Evolutionary conservation across 352 stramenopile genomes (phyloP), one percentile per base, ranked within the genome.

Genomic region (Globisporangium takayamanum): DNA sequence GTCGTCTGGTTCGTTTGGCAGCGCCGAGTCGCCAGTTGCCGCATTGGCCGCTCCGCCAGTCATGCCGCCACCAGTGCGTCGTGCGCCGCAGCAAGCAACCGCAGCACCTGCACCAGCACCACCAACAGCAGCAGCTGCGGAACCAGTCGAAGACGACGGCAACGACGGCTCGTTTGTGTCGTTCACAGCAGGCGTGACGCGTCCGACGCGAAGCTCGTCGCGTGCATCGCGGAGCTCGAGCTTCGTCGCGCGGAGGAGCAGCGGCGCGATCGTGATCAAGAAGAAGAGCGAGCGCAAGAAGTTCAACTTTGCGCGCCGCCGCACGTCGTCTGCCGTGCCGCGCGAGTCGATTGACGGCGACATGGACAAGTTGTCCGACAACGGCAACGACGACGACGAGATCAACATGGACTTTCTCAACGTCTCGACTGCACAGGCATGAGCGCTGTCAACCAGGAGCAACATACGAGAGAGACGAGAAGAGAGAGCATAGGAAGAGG

Each of bases 351-450:
- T 67, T 45, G 63, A 72, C 54, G 62, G 67, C 20, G 70, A 68
- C 42, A 65, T 49, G 65, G 58, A 22, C 47, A 70, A 75, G 22
- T 22, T 22, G 22, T 22, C 22, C 28, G 28, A 78, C 6, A 70
- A 75, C n/a, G 64, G 63, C 0, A 68, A 80, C 12, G 70, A 81
- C 36, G 36, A 16, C 14, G 76, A 86, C 12, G 75, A 71, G 52
- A 66, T 94, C 52, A 92, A 94, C 75, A 73, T 94, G 72, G 81
- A 92, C 70, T 94, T 94, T 63, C 70, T 94, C 66, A 72, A 58
- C 41, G 63, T 82, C 26, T 70, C 60, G 22, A 51, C 77, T 42
- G 68, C 63, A 15, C 65, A 70, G 30, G 60, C 70, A 41, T 48
- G 28, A 26, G 46, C 33, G 33, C 33, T 39, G 33, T 39, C 10